Base-by-base conservation (phyloP, 768 basidiomycete genomes). In the Sporobolomyces pararoseus region DNA sequence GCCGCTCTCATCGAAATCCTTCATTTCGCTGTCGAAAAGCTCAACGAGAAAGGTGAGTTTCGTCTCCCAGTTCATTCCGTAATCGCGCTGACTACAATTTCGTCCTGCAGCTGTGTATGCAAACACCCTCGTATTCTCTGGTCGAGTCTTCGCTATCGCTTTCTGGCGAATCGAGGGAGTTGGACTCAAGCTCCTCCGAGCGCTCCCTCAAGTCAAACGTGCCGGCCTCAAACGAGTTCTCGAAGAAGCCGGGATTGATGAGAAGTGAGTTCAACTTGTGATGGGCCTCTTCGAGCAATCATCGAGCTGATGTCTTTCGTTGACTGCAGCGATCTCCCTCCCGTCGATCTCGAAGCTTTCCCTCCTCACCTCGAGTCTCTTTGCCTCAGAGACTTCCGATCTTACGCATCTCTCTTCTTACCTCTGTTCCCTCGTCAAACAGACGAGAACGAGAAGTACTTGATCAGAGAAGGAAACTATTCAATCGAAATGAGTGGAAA, bases 161-260 rank as follows among this genome's bases (percentile, higher is more conserved):
- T 83, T 83, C 77, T 83, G 82, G 76, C 77, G 81, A 23, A 72
- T 83, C 61, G 80, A 80, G 4, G 81, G 82, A 29, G 78, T 83
- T 16, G 82, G 79, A 0, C 76, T 80, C 63, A 81, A 82, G 75
- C 78, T 82, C 4, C 77, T 82, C 5, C 75, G 79, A 2, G 79
- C 80, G 0, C 75, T 83, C 6, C 81, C 81, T 21, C 77, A 78
- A 19, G 73, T 78, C 53, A 79, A 81, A 58, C 75, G 78, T 3
- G 76, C 77, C 0, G 77, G 77, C 32, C 67, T 83, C 35, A 77
- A 77, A 75, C 76, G 82, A 4, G 78, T 81, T 57, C 75, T 80
- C 17, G 63, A 68, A 1, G 77, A 78, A 31, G 59, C 66, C 0
- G 75, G 72, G 6, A 44, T 74, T 3, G 25, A 64, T 14, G 68